Percentiles rank a stretch among this genome's conserved stretches.
These are phyloP conservation scores for Pleochaeta shiraiana DNA, from an alignment of 2,329 filamentous ascomycete genomes.

Conservation along the genomic window DNA sequence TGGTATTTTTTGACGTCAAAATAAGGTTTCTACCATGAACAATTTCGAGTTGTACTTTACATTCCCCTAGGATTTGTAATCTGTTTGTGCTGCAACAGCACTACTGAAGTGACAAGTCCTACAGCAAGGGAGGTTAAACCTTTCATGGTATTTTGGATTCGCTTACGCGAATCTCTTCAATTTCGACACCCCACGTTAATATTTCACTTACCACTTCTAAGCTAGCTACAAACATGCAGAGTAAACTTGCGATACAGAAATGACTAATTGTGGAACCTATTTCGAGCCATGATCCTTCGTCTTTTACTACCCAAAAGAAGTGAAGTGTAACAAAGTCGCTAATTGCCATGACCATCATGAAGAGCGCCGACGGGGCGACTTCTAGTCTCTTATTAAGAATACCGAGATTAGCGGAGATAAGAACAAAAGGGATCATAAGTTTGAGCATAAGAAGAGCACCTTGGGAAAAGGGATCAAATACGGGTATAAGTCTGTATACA, in stretches of 20 bases:
- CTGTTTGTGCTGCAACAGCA: too few relatives aligned
- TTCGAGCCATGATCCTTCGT: constrained; percentile 93
- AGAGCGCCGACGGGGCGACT: constrained; percentile 70
- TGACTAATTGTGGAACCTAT: constrained; percentile 95
- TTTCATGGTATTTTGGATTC: too few relatives aligned
- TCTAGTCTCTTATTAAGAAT: constrained; percentile 70
- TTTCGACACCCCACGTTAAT: constrained; percentile 62
- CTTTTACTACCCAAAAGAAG: constrained; percentile 95
- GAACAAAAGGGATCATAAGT: constrained; percentile 76
- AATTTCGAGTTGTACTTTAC: too few relatives aligned
- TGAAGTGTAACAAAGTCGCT: constrained; percentile 83
- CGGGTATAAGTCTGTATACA: constrained; percentile 64
- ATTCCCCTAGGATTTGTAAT: too few relatives aligned
- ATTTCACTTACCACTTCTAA: constrained; percentile 70
- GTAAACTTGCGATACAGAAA: constrained; percentile 73
- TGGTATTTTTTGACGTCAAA: too few relatives aligned
- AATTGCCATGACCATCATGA: constrained; percentile 85
- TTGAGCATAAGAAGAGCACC: constrained; percentile 73
- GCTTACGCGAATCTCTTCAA: too few relatives aligned
- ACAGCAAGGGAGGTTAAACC: too few relatives aligned
- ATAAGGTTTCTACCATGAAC: too few relatives aligned
- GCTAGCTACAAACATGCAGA: constrained; percentile 78
- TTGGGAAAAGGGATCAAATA: constrained; percentile 90
- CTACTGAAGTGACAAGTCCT: too few relatives aligned
- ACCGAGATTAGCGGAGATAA: constrained; percentile 86